Evolutionary conservation across 768 basidiomycete genomes (phyloP).

Genomic region (Naematelia encephala): DNA sequence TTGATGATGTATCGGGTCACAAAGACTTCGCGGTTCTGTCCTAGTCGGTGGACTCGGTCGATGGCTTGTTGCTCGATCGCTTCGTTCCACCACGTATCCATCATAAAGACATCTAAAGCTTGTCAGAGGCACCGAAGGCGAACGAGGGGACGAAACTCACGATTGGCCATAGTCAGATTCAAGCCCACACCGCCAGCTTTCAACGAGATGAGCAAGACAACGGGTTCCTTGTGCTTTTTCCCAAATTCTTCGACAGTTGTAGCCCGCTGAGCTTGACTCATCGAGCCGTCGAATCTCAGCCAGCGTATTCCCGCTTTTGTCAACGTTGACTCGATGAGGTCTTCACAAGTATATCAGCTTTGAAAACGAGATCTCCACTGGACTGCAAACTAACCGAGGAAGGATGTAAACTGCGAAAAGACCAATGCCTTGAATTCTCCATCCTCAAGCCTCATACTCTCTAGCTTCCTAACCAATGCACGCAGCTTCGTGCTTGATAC

Average conservation of each 20-base stretch:
- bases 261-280: slow-evolving; percentile 78
- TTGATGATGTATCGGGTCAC: slow-evolving; percentile 50
- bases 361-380: neutral
- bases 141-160: slow-evolving; percentile 16
- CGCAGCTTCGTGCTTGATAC: slow-evolving; percentile 86
- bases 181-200: slow-evolving; percentile 85
- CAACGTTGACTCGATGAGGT: slow-evolving; percentile 46
- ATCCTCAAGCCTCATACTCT: slow-evolving; percentile 59
- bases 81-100: slow-evolving; percentile 51
- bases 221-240: slow-evolving; percentile 63
- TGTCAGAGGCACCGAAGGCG: neutral
- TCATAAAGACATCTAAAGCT: slow-evolving; percentile 45
- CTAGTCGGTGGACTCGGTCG: slow-evolving; percentile 47
- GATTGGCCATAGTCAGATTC: slow-evolving; percentile 59
- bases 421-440: slow-evolving; percentile 61
- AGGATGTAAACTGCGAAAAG: slow-evolving; percentile 50
- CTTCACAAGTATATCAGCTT: slow-evolving; percentile 17
- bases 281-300: slow-evolving; percentile 79
- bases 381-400: slow-evolving; percentile 42
- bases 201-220: slow-evolving; percentile 56
- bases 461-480: slow-evolving; percentile 70
- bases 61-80: slow-evolving; percentile 50
- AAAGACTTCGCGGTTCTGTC: slow-evolving; percentile 48
- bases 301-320: slow-evolving; percentile 42
- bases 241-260: slow-evolving; percentile 76